A percentile compares a stretch with the other conserved stretches of the same genome.
These are phyloP conservation scores for Conticribra guillardii DNA, from an alignment of 108 stramenopile genomes.

Conservation along the genomic window DNA sequence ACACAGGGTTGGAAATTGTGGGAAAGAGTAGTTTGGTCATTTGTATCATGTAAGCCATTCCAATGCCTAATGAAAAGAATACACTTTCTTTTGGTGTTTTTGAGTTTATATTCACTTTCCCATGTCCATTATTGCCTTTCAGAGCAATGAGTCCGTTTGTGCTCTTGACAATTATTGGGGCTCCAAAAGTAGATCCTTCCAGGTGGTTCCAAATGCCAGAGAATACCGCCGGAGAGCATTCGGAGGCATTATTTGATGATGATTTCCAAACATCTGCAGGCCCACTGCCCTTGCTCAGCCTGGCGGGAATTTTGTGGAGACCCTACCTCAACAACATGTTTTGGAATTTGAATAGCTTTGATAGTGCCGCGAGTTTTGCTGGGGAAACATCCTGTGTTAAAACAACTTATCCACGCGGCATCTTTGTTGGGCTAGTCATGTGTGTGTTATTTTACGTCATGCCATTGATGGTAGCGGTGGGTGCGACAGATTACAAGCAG, in stretches of 20 bases:
- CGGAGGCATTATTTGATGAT: constrained; percentile 50
- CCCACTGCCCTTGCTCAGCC: constrained; percentile 46
- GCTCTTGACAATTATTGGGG: constrained; percentile 74
- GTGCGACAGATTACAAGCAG: constrained; percentile 67
- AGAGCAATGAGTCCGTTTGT: constrained; percentile 93
- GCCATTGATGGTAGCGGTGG: constrained; percentile 78
- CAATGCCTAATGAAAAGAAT: no score
- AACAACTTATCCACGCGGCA: constrained; percentile 73
- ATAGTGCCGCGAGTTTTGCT: constrained; percentile 84
- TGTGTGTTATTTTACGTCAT: constrained; percentile 77
- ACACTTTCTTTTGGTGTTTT: no score
- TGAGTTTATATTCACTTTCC: no score
- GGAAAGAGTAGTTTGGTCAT: constrained; percentile 83
- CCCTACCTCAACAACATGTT: constrained; percentile 94
- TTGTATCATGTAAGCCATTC: no score
- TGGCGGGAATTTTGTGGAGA: constrained; percentile 86
- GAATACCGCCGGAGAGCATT: constrained; percentile 6
- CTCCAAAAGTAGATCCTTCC: constrained; percentile 68
- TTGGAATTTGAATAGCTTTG: constrained; percentile 96
- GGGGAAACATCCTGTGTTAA: constrained; percentile 86
- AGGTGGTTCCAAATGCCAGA: constrained; percentile 85
- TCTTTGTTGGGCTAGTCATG: constrained; percentile 71
- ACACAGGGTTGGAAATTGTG: constrained; percentile 86
- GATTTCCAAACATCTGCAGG: constrained; percentile 48
- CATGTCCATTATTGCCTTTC: no score